phyloP scores from a whole-genome alignment of 352 stramenopile genomes.

The Thraustochytrium sp. region DNA sequence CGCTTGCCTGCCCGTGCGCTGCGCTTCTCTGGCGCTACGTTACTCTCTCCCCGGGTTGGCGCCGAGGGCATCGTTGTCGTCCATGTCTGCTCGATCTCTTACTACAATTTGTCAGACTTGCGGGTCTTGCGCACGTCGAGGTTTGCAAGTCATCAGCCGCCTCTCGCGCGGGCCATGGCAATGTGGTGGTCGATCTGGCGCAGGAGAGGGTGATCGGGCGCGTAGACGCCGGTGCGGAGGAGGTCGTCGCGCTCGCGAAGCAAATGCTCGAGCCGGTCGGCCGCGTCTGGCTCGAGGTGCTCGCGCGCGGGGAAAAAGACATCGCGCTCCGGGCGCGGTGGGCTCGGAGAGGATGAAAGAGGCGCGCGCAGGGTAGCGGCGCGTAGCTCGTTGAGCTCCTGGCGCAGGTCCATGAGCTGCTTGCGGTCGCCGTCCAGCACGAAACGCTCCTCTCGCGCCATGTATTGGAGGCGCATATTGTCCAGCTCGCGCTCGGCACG shows the following conservation, averaged over 20 bases:
- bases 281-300: not conserved
- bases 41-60: too few relatives aligned
- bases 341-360: not conserved
- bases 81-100: too few relatives aligned
- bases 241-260: not conserved
- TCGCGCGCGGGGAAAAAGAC: not conserved
- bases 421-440: conserved; percentile 49
- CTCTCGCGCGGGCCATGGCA: not conserved
- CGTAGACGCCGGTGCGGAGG: not conserved
- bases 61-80: too few relatives aligned
- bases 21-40: too few relatives aligned
- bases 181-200: conserved; percentile 27
- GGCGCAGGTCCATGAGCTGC: conserved; percentile 46
- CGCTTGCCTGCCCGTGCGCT: too few relatives aligned
- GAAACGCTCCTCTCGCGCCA: conserved; percentile 46
- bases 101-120: not conserved
- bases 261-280: not conserved
- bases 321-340: not conserved
- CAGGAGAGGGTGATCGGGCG: not conserved
- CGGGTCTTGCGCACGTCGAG: too few relatives aligned
- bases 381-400: conserved; percentile 47
- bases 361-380: not conserved
- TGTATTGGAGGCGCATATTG: conserved; percentile 43
- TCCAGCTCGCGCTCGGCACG: conserved; percentile 44
- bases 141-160: too few relatives aligned